Percentiles rank a stretch among this genome's conserved stretches.
Evolutionary conservation across 345 rosid genomes (phyloP).

Genomic region (Nasturtium officinale): DNA sequence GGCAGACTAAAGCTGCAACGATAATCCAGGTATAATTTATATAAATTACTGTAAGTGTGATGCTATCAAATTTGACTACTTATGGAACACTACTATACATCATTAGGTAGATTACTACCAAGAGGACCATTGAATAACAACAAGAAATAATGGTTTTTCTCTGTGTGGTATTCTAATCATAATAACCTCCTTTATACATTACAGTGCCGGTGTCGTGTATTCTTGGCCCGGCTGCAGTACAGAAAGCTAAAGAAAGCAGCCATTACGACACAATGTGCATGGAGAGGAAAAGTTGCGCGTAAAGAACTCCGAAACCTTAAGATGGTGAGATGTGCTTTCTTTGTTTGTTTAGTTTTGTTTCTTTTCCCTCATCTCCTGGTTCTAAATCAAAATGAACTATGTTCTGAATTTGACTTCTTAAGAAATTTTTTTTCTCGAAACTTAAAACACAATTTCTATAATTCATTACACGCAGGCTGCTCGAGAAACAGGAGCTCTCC

Average conservation of each 20-base stretch:
- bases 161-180: constrained; percentile 26
- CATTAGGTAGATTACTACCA: constrained; percentile 11
- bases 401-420: constrained; percentile 16
- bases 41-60: neutral
- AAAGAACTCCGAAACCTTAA: constrained; percentile 87
- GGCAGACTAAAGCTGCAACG: constrained; percentile 76
- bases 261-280: constrained; percentile 82
- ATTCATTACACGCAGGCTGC: constrained; percentile 69
- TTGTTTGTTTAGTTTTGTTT: constrained; percentile 21
- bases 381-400: neutral
- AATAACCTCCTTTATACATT: constrained; percentile 30
- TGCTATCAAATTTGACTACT: constrained; percentile 8
- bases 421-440: constrained; percentile 4
- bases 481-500: constrained; percentile 98
- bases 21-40: constrained; percentile 64
- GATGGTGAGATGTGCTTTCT: constrained; percentile 62
- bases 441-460: constrained; percentile 8
- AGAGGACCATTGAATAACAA: neutral
- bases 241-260: constrained; percentile 75
- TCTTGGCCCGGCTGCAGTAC: constrained; percentile 64
- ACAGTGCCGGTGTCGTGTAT: constrained; percentile 80
- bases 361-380: constrained; percentile 15
- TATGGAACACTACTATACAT: neutral
- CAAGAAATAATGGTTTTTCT: neutral
- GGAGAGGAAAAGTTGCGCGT: constrained; percentile 96